These are phyloP conservation scores for Boletus semigastroideus DNA, from an alignment of 1,284 basidiomycete species.

Conservation along the genomic window DNA sequence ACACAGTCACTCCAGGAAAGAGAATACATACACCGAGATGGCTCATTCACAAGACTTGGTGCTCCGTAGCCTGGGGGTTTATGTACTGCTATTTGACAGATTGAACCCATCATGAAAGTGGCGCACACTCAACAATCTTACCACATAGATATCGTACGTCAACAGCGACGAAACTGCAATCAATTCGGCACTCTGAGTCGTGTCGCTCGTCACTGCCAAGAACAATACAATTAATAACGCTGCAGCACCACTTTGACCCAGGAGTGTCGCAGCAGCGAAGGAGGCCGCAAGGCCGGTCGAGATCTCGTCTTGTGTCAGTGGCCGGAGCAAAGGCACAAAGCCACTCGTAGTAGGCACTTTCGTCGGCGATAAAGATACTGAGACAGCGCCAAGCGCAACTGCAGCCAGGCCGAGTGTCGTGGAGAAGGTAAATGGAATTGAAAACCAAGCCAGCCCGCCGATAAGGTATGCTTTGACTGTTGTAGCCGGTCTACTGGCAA, in stretches of 20 bases:
- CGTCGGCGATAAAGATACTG: slow-evolving; percentile 27
- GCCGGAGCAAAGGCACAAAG: slow-evolving; percentile 66
- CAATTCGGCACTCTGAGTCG: slow-evolving; percentile 85
- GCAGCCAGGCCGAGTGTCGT: slow-evolving; percentile 83
- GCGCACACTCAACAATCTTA: slow-evolving; percentile 28
- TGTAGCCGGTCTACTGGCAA: slow-evolving; percentile 80
- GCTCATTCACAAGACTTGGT: slow-evolving; percentile 56
- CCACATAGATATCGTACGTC: slow-evolving; percentile 81
- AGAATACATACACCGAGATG: slow-evolving; percentile 51
- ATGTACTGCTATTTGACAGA: slow-evolving; percentile 48
- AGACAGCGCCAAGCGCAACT: slow-evolving; percentile 58
- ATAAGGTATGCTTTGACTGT: slow-evolving; percentile 87
- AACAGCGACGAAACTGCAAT: slow-evolving; percentile 83
- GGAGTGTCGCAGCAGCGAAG: slow-evolving; percentile 75
- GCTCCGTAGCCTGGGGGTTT: slow-evolving; percentile 59
- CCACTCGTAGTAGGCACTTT: slow-evolving; percentile 29
- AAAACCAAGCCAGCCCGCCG: slow-evolving; percentile 89
- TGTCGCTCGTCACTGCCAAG: slow-evolving; percentile 84
- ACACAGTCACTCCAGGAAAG: slow-evolving; percentile 25
- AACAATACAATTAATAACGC: slow-evolving; percentile 73
- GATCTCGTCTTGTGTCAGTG: slow-evolving; percentile 63
- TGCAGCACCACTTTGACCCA: slow-evolving; percentile 75
- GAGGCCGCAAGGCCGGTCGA: slow-evolving; percentile 84
- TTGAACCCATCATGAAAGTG: neutral
- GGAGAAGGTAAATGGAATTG: slow-evolving; percentile 78